A percentile compares a stretch with the other conserved stretches of the same genome.
Conservation (phyloP, 148 eudicot species). For the Fagopyrum esculentum region DNA sequence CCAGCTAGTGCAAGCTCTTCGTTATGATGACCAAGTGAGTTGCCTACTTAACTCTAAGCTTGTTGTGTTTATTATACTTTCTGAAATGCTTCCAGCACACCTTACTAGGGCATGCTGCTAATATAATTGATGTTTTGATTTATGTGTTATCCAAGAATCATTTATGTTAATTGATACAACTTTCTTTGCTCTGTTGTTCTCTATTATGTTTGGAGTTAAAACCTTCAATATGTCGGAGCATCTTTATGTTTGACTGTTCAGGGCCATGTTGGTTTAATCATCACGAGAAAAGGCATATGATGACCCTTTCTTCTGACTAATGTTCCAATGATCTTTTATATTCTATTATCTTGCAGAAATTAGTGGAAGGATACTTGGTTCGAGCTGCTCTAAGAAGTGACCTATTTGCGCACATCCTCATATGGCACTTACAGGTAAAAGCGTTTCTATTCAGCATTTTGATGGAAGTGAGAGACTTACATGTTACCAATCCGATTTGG, state of each 20-base stretch:
- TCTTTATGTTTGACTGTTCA: background rate
- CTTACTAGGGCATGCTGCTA: background rate
- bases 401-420: constrained; percentile 87
- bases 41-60: constrained; percentile 10
- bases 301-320: background rate
- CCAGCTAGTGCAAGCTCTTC: constrained; percentile 87
- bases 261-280: background rate
- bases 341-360: constrained; percentile 43
- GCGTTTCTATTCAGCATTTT: background rate
- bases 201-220: background rate
- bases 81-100: background rate
- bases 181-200: background rate
- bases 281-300: background rate
- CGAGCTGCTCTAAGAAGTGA: constrained; percentile 97
- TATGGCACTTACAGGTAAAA: constrained; percentile 91
- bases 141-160: background rate
- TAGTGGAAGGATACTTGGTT: constrained; percentile 94
- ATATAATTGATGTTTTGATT: background rate
- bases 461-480: constrained; percentile 37
- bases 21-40: constrained; percentile 90
- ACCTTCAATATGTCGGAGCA: too few species aligned
- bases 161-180: background rate
- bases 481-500: constrained; percentile 38
- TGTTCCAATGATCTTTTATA: background rate
- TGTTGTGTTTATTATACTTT: background rate